Percentiles rank a stretch among this genome's conserved stretches.
phyloP scores from a whole-genome alignment of 2,329 filamentous ascomycete genomes.

The Cordyceps pruinosa region DNA sequence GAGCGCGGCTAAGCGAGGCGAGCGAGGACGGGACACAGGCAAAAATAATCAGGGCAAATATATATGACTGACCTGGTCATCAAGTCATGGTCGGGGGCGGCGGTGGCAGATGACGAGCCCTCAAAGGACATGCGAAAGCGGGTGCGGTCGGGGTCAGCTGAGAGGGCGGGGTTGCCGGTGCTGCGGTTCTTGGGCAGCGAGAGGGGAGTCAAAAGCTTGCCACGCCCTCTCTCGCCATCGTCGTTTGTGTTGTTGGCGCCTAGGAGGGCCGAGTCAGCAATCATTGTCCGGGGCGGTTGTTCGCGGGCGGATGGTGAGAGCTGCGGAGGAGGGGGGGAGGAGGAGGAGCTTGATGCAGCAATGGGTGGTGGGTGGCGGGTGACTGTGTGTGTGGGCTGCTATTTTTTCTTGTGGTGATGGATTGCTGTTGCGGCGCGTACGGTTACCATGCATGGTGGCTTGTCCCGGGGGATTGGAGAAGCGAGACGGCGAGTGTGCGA shows the following conservation, averaged over 20 bases:
- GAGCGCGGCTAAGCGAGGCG: neutral
- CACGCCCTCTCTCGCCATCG: conserved; percentile 35
- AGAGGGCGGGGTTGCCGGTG: conserved; percentile 52
- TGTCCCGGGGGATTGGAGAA: neutral
- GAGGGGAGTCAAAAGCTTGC: conserved; percentile 39
- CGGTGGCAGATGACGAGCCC: conserved; percentile 48
- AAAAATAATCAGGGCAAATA: neutral
- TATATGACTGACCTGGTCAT: conserved; percentile 57
- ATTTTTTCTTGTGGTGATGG: neutral
- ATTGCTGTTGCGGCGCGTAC: neutral
- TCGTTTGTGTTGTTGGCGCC: conserved; percentile 13
- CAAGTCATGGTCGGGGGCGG: conserved; percentile 57
- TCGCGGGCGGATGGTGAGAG: neutral
- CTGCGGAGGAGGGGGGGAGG: neutral
- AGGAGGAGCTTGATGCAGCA: neutral
- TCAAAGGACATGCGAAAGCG: conserved; percentile 73
- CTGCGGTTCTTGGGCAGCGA: conserved; percentile 58
- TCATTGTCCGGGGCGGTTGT: conserved; percentile 14
- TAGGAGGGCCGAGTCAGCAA: conserved; percentile 16
- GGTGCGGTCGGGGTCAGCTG: conserved; percentile 48
- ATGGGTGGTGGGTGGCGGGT: neutral
- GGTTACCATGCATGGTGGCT: conserved; percentile 12
- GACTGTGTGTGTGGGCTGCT: neutral
- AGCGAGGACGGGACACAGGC: neutral
- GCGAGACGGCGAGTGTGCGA: neutral